Base-by-base conservation (phyloP, 2,329 filamentous ascomycete genomes). In the Phaeoacremonium minimum region DNA sequence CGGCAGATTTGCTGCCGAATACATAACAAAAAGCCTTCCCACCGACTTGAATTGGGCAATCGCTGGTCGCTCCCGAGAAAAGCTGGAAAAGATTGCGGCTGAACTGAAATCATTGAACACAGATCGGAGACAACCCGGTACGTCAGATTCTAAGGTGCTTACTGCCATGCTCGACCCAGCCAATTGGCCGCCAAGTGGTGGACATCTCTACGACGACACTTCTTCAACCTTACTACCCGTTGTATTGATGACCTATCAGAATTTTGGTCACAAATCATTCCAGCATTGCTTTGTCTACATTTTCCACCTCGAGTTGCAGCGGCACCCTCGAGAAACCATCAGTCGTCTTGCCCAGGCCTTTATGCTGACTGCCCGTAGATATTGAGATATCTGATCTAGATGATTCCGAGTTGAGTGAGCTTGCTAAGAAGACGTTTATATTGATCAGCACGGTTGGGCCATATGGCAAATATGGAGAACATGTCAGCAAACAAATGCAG, bases 1-100 rank as follows among this genome's bases (percentile, higher is more conserved):
- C 0, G 90, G 90, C 28, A 82, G 78, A 46, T 71, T 85, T 47
- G 80, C 80, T 3, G 82, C 83, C 18, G 82, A 94, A 57, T 80
- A 93, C 59, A 83, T 95, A 51, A 72, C 80, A 35, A 72, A 71
- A 12, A 65, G 77, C 46, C 68, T 88, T 1, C 85, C 89, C 0
- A 87, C 84, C 14, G 77, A 87, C 55, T 60, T 95, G 43, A 88
- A 80, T 66, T 96, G 90, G 90, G 90, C 87, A 12, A 69, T 96
- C 37, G 87, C 88, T 31, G 90, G 90, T 18, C 84, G 90, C 17
- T 90, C 86, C n/a, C 66, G 73, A 33, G 66, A 71, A 33, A 95
- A 95, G 59, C 73, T 97, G 5, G 74, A 84, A 46, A 63, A 65
- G 28, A 61, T 96, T 9, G 77, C 80, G 7, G 67, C 79, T 35